A percentile compares a stretch with the other conserved stretches of the same genome.
Conservation (phyloP, 2,329 filamentous ascomycete genomes). For the Myriosclerotinia curreyana region DNA sequence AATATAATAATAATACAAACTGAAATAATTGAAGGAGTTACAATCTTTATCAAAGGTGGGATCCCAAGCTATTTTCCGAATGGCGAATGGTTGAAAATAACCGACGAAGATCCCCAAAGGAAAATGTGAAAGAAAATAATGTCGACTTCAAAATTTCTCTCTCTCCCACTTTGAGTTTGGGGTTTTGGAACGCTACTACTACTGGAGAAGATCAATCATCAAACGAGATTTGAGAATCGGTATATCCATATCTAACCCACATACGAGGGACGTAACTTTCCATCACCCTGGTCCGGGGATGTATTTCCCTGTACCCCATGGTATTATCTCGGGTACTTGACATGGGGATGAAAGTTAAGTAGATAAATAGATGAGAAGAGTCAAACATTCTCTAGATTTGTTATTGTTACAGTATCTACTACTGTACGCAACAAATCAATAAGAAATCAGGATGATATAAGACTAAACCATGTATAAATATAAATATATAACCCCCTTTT, state of each 20-base stretch:
- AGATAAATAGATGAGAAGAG: no score
- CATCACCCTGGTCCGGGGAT: conserved; percentile 4
- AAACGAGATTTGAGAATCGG: background rate
- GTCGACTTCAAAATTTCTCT: background rate
- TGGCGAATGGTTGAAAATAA: background rate
- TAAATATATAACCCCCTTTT: no score
- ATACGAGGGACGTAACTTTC: conserved; percentile 1
- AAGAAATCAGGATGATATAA: no score
- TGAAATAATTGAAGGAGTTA: conserved; percentile 6
- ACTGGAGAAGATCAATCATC: background rate
- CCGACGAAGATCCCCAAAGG: conserved; percentile 9
- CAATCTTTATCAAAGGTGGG: conserved; percentile 14
- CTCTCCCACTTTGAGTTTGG: conserved; percentile 6
- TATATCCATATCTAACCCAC: background rate
- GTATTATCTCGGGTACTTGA: conserved; percentile 2
- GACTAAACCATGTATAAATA: no score
- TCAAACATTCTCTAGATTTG: no score
- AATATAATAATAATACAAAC: background rate
- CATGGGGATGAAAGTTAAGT: background rate
- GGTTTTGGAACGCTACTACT: conserved; percentile 6
- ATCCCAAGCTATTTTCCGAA: conserved; percentile 6
- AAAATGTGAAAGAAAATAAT: background rate
- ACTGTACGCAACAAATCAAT: no score
- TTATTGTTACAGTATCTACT: no score
- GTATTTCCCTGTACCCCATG: conserved; percentile 1